phyloP scores from a whole-genome alignment of 2,329 filamentous ascomycete genomes.

The Tolypocladium nubicola region DNA sequence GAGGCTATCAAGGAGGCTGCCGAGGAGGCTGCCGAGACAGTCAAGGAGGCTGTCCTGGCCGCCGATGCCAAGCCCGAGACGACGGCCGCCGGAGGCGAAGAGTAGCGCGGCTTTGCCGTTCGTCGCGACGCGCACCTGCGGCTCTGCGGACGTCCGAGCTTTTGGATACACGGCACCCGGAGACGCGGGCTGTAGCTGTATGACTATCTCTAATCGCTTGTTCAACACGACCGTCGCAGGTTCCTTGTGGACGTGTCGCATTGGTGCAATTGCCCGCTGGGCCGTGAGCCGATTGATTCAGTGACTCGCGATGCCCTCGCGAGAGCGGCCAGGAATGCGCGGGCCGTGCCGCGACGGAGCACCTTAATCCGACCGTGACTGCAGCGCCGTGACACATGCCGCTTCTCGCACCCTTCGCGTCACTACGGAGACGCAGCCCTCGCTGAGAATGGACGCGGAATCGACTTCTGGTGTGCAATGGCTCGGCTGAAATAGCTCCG shows the following conservation, averaged over 20 bases:
- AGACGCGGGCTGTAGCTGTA: neutral
- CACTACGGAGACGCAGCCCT: no score
- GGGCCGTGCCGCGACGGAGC: neutral
- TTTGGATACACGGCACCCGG: neutral
- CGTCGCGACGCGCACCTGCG: neutral
- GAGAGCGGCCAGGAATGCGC: neutral
- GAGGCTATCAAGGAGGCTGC: slow-evolving; percentile 9
- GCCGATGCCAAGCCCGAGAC: slow-evolving; percentile 15
- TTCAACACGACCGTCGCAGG: neutral
- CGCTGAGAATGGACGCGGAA: no score
- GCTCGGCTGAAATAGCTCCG: neutral
- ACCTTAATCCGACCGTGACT: neutral
- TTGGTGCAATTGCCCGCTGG: neutral
- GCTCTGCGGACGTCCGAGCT: neutral
- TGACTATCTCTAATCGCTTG: neutral
- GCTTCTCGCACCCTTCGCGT: no score
- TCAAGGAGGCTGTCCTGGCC: slow-evolving; percentile 17
- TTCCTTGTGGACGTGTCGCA: neutral
- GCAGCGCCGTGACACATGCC: no score
- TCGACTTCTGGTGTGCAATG: no score
- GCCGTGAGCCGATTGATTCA: neutral
- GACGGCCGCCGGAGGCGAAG: slow-evolving; percentile 17
- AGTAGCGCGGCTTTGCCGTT: slow-evolving; percentile 7
- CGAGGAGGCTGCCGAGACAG: slow-evolving; percentile 11
- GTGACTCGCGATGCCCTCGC: neutral